phyloP scores from a whole-genome alignment of 1,284 basidiomycete species.

The Entoloma clypeatum region DNA sequence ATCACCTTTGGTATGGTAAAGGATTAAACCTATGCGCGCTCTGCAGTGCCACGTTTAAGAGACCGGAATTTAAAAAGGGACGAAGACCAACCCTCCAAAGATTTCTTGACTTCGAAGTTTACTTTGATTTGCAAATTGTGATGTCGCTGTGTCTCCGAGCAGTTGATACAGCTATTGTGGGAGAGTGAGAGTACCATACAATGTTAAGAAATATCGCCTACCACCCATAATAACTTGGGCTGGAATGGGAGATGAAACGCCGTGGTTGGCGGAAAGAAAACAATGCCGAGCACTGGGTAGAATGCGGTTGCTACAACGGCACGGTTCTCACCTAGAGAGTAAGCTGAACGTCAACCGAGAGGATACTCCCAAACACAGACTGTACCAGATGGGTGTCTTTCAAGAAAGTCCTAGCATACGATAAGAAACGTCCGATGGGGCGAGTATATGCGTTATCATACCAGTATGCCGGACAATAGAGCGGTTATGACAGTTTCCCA shows the following conservation, averaged over 20 bases:
- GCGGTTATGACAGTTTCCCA: conserved; percentile 19
- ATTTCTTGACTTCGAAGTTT: conserved; percentile 20
- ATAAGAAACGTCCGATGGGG: background rate
- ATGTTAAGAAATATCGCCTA: no score
- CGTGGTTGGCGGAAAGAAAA: conserved; percentile 17
- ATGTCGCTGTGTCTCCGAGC: conserved; percentile 25
- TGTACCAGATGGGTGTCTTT: conserved; percentile 16
- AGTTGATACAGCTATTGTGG: conserved; percentile 23
- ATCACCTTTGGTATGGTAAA: conserved; percentile 20
- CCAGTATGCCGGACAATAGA: conserved; percentile 20
- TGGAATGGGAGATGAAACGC: conserved; percentile 1
- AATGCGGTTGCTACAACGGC: conserved; percentile 21
- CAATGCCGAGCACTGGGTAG: conserved; percentile 20
- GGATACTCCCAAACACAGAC: background rate
- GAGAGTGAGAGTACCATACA: background rate
- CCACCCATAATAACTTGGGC: no score
- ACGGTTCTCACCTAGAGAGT: conserved; percentile 16
- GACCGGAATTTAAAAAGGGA: background rate
- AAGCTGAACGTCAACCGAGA: background rate
- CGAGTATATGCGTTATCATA: conserved; percentile 14
- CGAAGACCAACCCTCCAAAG: conserved; percentile 23
- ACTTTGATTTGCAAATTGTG: conserved; percentile 20
- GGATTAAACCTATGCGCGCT: conserved; percentile 19
- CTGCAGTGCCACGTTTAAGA: conserved; percentile 13
- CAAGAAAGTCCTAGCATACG: conserved; percentile 20